These are phyloP conservation scores for Spathaspora gorwiae DNA, from an alignment of 805 yeast species.

Conservation along the genomic window DNA sequence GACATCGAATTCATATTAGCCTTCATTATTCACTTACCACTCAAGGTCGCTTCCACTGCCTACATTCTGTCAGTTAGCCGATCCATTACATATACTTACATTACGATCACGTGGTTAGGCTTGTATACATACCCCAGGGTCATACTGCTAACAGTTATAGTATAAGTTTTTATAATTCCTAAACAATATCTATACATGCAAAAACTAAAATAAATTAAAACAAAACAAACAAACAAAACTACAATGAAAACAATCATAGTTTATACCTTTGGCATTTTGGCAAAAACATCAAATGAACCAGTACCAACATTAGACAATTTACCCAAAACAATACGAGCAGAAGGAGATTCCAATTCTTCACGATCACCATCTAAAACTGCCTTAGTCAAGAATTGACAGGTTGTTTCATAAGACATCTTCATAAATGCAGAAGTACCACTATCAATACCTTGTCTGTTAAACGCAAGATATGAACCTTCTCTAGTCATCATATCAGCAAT, in stretches of 20 bases:
- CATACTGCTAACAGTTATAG: too few relatives aligned
- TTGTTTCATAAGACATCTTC: constrained; percentile 99
- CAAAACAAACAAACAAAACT: neutral
- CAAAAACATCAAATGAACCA: constrained; percentile 83
- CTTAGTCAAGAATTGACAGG: constrained; percentile 94
- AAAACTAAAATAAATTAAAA: neutral
- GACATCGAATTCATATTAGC: too few relatives aligned
- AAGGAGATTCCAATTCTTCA: constrained; percentile 86
- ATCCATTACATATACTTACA: too few relatives aligned
- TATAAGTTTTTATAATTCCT: neutral
- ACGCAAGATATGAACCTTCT: constrained; percentile 94
- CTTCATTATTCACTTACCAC: too few relatives aligned
- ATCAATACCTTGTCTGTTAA: constrained; percentile 98
- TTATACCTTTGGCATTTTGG: constrained; percentile 36
- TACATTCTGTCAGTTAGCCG: too few relatives aligned
- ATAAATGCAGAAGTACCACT: constrained; percentile 90
- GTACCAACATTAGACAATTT: constrained; percentile 90
- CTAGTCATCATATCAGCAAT: constrained; percentile 99
- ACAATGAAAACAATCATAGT: neutral
- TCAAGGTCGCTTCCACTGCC: too few relatives aligned
- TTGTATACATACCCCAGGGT: too few relatives aligned
- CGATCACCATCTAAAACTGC: constrained; percentile 90
- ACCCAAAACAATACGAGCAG: constrained; percentile 91
- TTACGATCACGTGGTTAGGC: too few relatives aligned
- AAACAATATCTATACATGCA: neutral